Percentiles rank a stretch among this genome's conserved stretches.
Conservation (phyloP, 768 basidiomycete species). For the Termitomyces sp. region DNA sequence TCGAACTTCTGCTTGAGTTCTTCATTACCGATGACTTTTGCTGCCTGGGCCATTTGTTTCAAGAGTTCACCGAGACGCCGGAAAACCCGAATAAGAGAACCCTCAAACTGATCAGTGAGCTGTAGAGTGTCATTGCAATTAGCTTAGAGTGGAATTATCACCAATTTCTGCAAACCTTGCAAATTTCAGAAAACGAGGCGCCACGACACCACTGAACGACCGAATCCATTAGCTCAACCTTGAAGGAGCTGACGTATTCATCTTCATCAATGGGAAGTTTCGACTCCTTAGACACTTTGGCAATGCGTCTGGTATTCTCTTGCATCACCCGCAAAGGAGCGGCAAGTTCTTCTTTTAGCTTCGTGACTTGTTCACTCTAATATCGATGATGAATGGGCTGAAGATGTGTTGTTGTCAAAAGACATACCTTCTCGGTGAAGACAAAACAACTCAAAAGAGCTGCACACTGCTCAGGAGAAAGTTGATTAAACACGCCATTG, state of each 20-base stretch:
- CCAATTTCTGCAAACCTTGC: constrained; percentile 58
- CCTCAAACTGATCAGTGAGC: constrained; percentile 97
- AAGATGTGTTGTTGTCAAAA: background rate
- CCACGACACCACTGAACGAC: constrained; percentile 99
- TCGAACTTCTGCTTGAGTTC: constrained; percentile 94
- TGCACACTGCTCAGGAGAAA: constrained; percentile 89
- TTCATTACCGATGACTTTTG: constrained; percentile 93
- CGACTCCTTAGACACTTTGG: constrained; percentile 93
- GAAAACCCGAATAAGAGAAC: constrained; percentile 94
- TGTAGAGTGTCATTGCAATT: constrained; percentile 24
- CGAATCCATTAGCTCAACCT: constrained; percentile 97
- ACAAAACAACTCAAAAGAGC: constrained; percentile 97
- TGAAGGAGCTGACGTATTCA: constrained; percentile 95
- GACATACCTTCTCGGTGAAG: constrained; percentile 85
- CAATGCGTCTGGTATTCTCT: constrained; percentile 91
- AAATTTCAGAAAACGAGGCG: constrained; percentile 91
- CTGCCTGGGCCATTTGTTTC: constrained; percentile 92
- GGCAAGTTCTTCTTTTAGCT: constrained; percentile 90
- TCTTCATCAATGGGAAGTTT: constrained; percentile 88
- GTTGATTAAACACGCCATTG: constrained; percentile 90
- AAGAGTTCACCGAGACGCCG: constrained; percentile 90
- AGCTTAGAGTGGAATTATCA: background rate
- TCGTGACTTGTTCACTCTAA: constrained; percentile 81
- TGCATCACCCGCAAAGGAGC: constrained; percentile 93
- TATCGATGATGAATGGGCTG: background rate